These are phyloP conservation scores for Phytopythium sindhum DNA, from an alignment of 352 stramenopile species.

Conservation along the genomic window DNA sequence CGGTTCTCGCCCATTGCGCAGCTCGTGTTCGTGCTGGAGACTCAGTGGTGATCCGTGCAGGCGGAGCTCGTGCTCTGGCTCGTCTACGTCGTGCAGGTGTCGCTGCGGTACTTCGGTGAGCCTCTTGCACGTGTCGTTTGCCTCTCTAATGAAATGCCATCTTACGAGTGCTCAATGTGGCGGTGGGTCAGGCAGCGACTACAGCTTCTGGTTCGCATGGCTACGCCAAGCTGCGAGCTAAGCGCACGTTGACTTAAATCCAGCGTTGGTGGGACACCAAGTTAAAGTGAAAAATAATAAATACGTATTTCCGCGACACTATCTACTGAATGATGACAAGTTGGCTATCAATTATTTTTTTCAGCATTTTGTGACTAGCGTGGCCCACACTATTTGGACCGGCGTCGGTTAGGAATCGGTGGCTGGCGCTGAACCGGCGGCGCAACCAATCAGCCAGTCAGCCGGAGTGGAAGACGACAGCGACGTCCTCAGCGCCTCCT, in stretches of 20 bases:
- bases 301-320: too few relatives aligned
- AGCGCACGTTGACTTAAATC: not conserved
- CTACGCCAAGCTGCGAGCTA: not conserved
- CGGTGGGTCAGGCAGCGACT: not conserved
- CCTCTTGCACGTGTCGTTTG: not conserved
- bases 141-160: not conserved
- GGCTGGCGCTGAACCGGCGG: not conserved
- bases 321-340: too few relatives aligned
- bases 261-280: too few relatives aligned
- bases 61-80: constrained; percentile 23
- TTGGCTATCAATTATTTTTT: too few relatives aligned
- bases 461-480: too few relatives aligned
- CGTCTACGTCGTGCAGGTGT: constrained; percentile 5
- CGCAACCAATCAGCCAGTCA: too few relatives aligned
- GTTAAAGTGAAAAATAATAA: too few relatives aligned
- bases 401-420: not conserved
- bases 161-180: not conserved
- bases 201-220: not conserved
- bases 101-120: too few relatives aligned
- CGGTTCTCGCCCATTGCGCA: constrained; percentile 17
- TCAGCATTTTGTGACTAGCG: not conserved
- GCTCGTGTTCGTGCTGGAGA: constrained; percentile 27
- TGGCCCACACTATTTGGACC: not conserved
- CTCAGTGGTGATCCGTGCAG: constrained; percentile 16
- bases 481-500: not conserved